phyloP scores from a whole-genome alignment of 441 rosid species.

The Euphorbia celastroides region DNA sequence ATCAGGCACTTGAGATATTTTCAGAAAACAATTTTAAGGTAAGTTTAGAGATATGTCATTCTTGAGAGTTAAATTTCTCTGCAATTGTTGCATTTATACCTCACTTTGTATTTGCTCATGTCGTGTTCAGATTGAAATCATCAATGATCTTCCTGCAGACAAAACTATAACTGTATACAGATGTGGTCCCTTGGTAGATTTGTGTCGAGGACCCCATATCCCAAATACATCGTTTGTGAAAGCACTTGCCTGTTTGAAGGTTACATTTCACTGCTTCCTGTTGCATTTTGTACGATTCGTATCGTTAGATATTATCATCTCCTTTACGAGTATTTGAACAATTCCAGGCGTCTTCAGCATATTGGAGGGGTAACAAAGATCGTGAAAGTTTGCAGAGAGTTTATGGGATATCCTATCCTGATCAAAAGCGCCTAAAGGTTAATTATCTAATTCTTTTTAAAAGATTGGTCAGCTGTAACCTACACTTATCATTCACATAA shows the following conservation, averaged over 20 bases:
- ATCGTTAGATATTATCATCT: conserved; percentile 7
- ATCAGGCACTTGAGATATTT: conserved; percentile 81
- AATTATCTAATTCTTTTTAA: conserved; percentile 12
- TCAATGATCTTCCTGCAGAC: conserved; percentile 76
- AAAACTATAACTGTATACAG: conserved; percentile 92
- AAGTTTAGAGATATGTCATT: conserved; percentile 18
- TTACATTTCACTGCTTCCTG: conserved; percentile 21
- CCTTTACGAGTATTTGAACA: conserved; percentile 12
- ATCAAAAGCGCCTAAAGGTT: conserved; percentile 82
- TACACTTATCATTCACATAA: conserved; percentile 2
- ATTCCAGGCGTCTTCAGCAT: conserved; percentile 92
- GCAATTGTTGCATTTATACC: neutral
- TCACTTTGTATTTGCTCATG: neutral
- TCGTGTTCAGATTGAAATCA: conserved; percentile 74
- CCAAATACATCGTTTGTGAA: conserved; percentile 94
- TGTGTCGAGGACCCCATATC: conserved; percentile 99
- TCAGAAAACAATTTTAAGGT: conserved; percentile 93
- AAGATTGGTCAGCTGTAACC: conserved; percentile 2
- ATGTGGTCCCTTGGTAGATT: conserved; percentile 93
- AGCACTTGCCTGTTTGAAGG: conserved; percentile 94
- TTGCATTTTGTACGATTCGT: conserved; percentile 7
- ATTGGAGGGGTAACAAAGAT: conserved; percentile 86
- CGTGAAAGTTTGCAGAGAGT: conserved; percentile 98
- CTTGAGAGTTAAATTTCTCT: neutral
- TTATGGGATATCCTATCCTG: conserved; percentile 96